These are phyloP conservation scores for Skeletonema costatum DNA, from an alignment of 108 stramenopile genomes.

Conservation along the genomic window DNA sequence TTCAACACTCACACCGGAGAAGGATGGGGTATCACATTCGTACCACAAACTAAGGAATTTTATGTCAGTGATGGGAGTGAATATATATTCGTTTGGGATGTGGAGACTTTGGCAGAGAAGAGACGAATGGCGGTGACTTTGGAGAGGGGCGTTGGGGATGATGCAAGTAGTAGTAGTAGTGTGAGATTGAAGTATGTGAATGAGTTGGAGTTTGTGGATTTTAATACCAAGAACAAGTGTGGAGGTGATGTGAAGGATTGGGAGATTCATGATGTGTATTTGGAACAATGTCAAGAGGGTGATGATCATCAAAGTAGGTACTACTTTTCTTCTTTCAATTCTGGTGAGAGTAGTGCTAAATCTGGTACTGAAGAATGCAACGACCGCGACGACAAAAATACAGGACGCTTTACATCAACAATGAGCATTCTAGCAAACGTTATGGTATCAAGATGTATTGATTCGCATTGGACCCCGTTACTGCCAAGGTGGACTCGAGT, in stretches of 20 bases:
- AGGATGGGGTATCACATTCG: constrained; percentile 87
- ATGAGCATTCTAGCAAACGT: constrained; percentile 76
- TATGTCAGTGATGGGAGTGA: constrained; percentile 78
- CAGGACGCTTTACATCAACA: constrained; percentile 41
- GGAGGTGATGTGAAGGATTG: neutral
- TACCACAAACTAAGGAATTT: constrained; percentile 54
- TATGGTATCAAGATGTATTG: constrained; percentile 75
- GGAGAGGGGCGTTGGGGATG: neutral
- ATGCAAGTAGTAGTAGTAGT: neutral
- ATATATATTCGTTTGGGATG: constrained; percentile 68
- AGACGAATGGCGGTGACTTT: constrained; percentile 35
- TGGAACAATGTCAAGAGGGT: constrained; percentile 14
- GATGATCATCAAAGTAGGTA: constrained; percentile 16
- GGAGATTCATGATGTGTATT: neutral
- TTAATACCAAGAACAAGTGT: neutral
- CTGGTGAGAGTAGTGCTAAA: neutral
- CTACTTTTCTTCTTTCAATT: neutral
- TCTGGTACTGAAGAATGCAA: constrained; percentile 49
- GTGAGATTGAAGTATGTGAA: constrained; percentile 49
- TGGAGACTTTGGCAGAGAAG: constrained; percentile 47
- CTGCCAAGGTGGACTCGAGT: constrained; percentile 55
- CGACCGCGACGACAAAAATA: constrained; percentile 51
- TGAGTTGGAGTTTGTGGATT: constrained; percentile 76
- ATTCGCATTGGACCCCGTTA: constrained; percentile 64
- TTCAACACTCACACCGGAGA: constrained; percentile 61